Conservation (phyloP, 495 filamentous ascomycete genomes). For the Xylaria grammica region DNA sequence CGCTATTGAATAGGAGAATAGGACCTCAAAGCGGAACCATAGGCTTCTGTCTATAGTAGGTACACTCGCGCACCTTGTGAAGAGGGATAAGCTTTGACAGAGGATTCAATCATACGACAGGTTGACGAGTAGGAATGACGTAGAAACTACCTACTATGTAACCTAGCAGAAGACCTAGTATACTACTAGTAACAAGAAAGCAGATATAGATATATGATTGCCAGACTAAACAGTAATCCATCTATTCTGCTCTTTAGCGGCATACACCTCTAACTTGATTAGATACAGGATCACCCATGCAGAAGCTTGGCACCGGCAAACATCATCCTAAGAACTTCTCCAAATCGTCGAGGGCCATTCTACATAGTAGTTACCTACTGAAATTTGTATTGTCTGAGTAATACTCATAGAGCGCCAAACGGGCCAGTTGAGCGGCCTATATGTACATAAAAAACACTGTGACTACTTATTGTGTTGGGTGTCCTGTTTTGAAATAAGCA, state of each 20-base stretch:
- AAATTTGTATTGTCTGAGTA: too few species aligned
- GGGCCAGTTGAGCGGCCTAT: neutral
- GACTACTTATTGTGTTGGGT: neutral
- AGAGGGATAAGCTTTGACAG: too few species aligned
- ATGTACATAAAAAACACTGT: too few species aligned
- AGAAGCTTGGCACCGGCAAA: neutral
- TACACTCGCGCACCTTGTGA: too few species aligned
- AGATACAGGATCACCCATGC: neutral
- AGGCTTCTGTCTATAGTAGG: too few species aligned
- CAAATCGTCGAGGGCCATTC: too few species aligned
- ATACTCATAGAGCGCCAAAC: too few species aligned
- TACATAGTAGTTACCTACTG: too few species aligned
- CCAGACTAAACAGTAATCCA: slow-evolving; percentile 7
- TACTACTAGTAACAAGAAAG: too few species aligned
- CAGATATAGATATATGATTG: neutral
- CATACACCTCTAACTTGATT: neutral
- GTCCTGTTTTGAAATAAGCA: slow-evolving; percentile 3
- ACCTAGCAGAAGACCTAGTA: neutral
- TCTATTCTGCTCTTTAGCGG: neutral
- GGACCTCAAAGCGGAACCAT: neutral
- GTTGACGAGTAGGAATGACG: neutral
- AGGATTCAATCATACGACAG: neutral
- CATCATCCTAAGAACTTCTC: neutral
- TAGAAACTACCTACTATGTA: neutral
- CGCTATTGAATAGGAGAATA: neutral